Conservation (phyloP, 2,329 filamentous ascomycete species). For the Colletotrichum sublineola region DNA sequence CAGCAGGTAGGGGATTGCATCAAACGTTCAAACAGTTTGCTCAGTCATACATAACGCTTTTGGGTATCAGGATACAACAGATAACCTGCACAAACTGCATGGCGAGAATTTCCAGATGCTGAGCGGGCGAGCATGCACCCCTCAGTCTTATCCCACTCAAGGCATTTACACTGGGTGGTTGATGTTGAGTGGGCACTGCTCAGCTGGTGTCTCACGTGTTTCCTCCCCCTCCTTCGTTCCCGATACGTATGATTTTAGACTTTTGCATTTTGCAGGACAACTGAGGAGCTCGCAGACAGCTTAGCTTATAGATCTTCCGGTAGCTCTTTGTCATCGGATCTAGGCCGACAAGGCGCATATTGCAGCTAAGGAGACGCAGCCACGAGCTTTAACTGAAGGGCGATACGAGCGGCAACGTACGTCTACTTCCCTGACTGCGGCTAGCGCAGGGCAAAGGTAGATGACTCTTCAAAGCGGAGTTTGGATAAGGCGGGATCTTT, state of each 20-base stretch:
- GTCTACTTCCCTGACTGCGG: not conserved
- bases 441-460: not conserved
- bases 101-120: not conserved
- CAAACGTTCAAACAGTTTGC: not conserved
- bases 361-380: not conserved
- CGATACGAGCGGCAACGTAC: constrained; percentile 8
- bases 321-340: not conserved
- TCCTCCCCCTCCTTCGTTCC: constrained; percentile 1
- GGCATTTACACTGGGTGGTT: not conserved
- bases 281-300: not conserved
- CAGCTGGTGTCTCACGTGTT: constrained; percentile 27
- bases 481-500: not conserved
- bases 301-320: not conserved
- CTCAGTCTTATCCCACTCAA: constrained; percentile 17
- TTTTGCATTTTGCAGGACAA: not conserved
- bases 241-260: constrained; percentile 12
- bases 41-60: not conserved
- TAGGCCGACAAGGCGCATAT: not conserved
- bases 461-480: not conserved
- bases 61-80: no score
- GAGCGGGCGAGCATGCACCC: constrained; percentile 7
- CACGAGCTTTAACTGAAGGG: not conserved
- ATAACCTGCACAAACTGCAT: not conserved
- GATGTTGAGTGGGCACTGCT: constrained; percentile 15
- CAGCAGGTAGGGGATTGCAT: constrained; percentile 16